These are phyloP conservation scores for Rhododendron williamsianum DNA, from an alignment of 148 eudicot species.

Conservation along the genomic window DNA sequence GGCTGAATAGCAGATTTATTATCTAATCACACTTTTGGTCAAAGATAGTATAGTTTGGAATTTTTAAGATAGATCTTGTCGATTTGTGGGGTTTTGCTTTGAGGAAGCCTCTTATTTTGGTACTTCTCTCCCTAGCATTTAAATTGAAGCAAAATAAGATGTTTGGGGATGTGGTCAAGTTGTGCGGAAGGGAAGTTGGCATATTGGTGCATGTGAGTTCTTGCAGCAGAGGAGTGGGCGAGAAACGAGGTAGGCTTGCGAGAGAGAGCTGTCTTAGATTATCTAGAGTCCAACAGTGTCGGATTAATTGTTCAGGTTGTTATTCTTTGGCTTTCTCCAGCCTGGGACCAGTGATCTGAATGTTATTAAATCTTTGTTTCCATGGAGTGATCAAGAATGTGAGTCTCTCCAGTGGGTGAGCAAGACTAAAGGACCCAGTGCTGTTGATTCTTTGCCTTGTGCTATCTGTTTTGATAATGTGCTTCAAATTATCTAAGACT, in stretches of 20 bases:
- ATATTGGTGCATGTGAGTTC: background rate
- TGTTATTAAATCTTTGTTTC: background rate
- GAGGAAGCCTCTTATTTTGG: background rate
- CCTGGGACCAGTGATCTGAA: background rate
- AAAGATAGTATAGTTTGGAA: background rate
- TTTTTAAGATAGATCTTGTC: background rate
- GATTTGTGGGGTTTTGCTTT: conserved; percentile 2
- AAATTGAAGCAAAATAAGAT: background rate
- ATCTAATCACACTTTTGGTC: background rate
- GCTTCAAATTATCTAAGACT: background rate
- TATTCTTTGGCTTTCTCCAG: background rate
- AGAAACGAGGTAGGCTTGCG: background rate
- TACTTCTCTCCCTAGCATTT: background rate
- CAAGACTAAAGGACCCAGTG: background rate
- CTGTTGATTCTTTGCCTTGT: background rate
- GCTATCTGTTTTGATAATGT: background rate
- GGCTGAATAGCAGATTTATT: background rate
- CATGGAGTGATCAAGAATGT: background rate
- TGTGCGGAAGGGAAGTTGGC: background rate
- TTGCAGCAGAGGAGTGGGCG: background rate
- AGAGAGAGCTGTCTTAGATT: background rate
- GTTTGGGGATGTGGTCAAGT: background rate
- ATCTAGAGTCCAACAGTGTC: background rate
- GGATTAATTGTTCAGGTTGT: background rate
- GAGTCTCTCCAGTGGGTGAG: background rate